Evolutionary conservation across 2,329 filamentous ascomycete species (phyloP).

Genomic region (Cladophialophora yegresii): DNA sequence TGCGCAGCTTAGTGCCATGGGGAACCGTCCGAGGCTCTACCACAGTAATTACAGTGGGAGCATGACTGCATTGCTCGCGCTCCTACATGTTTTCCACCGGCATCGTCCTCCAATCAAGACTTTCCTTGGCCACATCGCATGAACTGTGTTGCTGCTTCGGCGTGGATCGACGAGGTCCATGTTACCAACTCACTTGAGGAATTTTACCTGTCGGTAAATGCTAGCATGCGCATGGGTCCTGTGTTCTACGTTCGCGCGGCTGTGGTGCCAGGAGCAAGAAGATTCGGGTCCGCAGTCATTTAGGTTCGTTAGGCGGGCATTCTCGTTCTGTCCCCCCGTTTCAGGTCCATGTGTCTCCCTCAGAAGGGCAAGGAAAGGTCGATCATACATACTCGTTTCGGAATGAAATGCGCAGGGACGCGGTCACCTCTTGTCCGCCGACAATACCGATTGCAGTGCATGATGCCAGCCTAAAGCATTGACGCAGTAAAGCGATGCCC

Average conservation of each 20-base stretch:
- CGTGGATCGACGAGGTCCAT: not conserved
- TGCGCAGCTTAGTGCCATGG: not conserved
- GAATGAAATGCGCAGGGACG: not conserved
- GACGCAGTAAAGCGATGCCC: not conserved
- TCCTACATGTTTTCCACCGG: not conserved
- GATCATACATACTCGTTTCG: not conserved
- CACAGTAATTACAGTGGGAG: not conserved
- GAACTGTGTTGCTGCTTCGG: not conserved
- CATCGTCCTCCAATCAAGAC: not conserved
- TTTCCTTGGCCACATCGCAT: not conserved
- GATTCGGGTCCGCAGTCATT: not conserved
- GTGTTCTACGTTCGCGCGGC: not conserved
- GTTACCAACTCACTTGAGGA: not conserved
- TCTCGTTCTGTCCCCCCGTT: not conserved
- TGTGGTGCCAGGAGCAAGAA: not conserved
- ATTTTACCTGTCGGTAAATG: not conserved
- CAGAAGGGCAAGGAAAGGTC: not conserved
- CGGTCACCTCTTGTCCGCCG: not conserved
- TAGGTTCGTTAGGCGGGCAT: not conserved
- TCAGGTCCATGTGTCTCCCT: not conserved
- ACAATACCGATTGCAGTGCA: not conserved
- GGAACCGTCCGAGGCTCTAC: not conserved
- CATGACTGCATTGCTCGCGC: not conserved
- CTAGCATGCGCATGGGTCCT: not conserved
- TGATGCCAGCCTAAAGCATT: not conserved